These are phyloP conservation scores for Fusarium clavum DNA, from an alignment of 2,329 filamentous ascomycete species.

Conservation along the genomic window DNA sequence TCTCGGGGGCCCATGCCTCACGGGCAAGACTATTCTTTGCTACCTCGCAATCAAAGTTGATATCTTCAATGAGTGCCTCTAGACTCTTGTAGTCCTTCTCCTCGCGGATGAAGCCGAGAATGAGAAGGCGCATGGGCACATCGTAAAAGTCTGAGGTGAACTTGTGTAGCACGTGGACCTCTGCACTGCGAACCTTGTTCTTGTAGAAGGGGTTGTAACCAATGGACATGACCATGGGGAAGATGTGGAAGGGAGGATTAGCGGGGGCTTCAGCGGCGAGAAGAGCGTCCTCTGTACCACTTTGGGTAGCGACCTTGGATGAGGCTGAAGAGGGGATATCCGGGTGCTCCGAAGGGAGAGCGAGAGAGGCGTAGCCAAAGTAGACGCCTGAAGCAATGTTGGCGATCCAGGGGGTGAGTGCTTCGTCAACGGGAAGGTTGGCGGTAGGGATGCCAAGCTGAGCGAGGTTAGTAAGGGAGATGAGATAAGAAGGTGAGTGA, in stretches of 20 bases:
- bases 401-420: constrained; percentile 69
- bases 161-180: constrained; percentile 86
- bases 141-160: constrained; percentile 89
- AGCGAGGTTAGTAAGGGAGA: constrained; percentile 3
- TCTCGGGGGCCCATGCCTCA: constrained; percentile 65
- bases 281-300: constrained; percentile 29
- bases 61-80: constrained; percentile 88
- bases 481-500: background rate
- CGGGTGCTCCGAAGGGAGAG: constrained; percentile 63
- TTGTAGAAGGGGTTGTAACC: constrained; percentile 99
- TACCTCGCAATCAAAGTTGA: constrained; percentile 88
- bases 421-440: constrained; percentile 82
- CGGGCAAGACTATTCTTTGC: constrained; percentile 78
- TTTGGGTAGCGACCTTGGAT: constrained; percentile 17
- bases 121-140: constrained; percentile 78
- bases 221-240: constrained; percentile 92
- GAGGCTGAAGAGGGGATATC: constrained; percentile 46
- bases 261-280: constrained; percentile 19
- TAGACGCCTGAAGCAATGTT: constrained; percentile 84
- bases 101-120: constrained; percentile 88
- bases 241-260: constrained; percentile 60
- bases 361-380: constrained; percentile 88
- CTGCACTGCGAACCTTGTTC: constrained; percentile 86
- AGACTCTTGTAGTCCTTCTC: constrained; percentile 89
- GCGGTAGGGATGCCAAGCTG: constrained; percentile 96